Evolutionary conservation across 148 eudicot genomes (phyloP).

Genomic region (Camellia japonica): DNA sequence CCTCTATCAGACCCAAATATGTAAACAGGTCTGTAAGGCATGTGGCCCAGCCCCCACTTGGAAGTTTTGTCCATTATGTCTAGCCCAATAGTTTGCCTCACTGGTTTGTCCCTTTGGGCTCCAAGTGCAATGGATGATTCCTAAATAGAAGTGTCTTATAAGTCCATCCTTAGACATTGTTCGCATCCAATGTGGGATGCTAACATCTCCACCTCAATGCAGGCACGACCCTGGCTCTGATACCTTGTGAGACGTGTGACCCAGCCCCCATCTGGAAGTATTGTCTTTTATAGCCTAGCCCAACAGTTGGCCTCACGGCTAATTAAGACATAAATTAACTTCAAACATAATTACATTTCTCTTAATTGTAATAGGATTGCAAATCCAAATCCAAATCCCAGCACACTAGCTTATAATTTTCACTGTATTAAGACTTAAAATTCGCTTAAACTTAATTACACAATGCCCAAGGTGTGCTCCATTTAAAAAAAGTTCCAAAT

Average conservation of each 20-base stretch:
- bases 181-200: not conserved
- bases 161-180: not conserved
- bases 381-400: too few species aligned
- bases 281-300: not conserved
- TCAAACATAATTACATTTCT: too few species aligned
- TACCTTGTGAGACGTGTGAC: not conserved
- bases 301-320: not conserved
- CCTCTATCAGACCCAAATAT: too few species aligned
- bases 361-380: too few species aligned
- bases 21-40: not conserved
- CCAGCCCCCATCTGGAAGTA: not conserved
- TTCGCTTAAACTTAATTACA: too few species aligned
- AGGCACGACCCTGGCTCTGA: not conserved
- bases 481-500: too few species aligned
- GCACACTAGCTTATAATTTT: too few species aligned
- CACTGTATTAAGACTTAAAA: too few species aligned
- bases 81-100: not conserved
- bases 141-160: not conserved
- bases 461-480: too few species aligned
- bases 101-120: not conserved
- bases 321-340: too few species aligned
- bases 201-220: not conserved
- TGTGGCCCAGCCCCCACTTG: not conserved
- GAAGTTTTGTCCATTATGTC: not conserved
- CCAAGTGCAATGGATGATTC: not conserved